phyloP scores from a whole-genome alignment of 2,329 filamentous ascomycete species.

The Arthrobotrys musiformis region DNA sequence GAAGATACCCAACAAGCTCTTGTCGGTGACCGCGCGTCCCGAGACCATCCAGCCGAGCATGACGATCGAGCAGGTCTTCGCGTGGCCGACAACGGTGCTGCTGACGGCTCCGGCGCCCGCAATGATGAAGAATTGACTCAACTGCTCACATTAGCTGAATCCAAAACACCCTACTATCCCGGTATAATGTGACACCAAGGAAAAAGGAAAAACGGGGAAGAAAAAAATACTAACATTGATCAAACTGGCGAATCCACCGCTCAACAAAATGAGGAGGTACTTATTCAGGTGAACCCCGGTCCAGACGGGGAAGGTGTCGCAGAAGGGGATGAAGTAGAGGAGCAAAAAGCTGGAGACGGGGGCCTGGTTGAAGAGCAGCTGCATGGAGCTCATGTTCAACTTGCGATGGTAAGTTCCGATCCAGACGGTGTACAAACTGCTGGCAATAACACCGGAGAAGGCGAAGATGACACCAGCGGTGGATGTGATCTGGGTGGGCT shows the following conservation, averaged over 20 bases:
- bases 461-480: slow-evolving; percentile 73
- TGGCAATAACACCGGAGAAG: slow-evolving; percentile 72
- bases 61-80: slow-evolving; percentile 75
- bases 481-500: slow-evolving; percentile 69
- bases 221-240: slow-evolving; percentile 68
- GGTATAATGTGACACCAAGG: slow-evolving; percentile 21
- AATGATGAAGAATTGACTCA: slow-evolving; percentile 70
- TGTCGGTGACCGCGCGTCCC: slow-evolving; percentile 69
- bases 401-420: slow-evolving; percentile 74
- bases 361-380: slow-evolving; percentile 75
- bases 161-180: too few species aligned
- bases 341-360: slow-evolving; percentile 72
- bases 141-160: slow-evolving; percentile 55
- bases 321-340: slow-evolving; percentile 74
- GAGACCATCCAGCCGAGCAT: slow-evolving; percentile 71
- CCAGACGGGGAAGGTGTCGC: slow-evolving; percentile 72
- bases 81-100: slow-evolving; percentile 73
- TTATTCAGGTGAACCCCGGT: slow-evolving; percentile 66
- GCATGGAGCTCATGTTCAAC: slow-evolving; percentile 75
- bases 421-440: slow-evolving; percentile 76
- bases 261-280: slow-evolving; percentile 72
- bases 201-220: background rate
- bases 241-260: slow-evolving; percentile 71
- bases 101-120: slow-evolving; percentile 71
- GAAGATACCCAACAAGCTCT: slow-evolving; percentile 66